phyloP scores from a whole-genome alignment of 768 basidiomycete species.

The Lactarius quietus region DNA sequence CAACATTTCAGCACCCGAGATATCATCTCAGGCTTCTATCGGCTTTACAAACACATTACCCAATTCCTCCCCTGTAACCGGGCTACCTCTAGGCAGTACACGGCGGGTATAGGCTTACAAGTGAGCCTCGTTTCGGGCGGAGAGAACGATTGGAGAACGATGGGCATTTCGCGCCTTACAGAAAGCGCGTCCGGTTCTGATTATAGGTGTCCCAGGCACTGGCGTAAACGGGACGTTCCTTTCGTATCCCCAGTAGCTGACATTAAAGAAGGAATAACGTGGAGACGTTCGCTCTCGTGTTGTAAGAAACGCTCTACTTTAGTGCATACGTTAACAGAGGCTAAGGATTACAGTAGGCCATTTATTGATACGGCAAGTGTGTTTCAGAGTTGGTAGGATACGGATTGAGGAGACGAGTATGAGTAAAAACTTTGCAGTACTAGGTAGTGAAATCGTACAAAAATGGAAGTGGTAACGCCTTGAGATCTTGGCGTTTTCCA shows the following conservation, averaged over 20 bases:
- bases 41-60: constrained; percentile 3
- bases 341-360: neutral
- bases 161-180: neutral
- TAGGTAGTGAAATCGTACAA: neutral
- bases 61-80: constrained; percentile 23
- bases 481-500: constrained; percentile 4
- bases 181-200: neutral
- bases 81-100: constrained; percentile 43
- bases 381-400: neutral
- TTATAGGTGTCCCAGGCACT: constrained; percentile 35
- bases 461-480: constrained; percentile 1
- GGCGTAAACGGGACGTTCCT: constrained; percentile 46
- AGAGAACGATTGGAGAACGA: neutral
- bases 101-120: constrained; percentile 49
- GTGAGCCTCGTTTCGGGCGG: constrained; percentile 35
- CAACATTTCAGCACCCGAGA: constrained; percentile 23
- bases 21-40: constrained; percentile 22
- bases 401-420: neutral
- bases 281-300: neutral
- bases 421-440: neutral
- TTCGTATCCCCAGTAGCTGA: neutral
- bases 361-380: neutral
- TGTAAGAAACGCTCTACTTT: neutral
- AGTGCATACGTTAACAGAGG: neutral
- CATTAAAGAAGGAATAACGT: neutral